Conservation (phyloP, 2,329 filamentous ascomycete species). For the Phyllosticta citrichinensis region DNA sequence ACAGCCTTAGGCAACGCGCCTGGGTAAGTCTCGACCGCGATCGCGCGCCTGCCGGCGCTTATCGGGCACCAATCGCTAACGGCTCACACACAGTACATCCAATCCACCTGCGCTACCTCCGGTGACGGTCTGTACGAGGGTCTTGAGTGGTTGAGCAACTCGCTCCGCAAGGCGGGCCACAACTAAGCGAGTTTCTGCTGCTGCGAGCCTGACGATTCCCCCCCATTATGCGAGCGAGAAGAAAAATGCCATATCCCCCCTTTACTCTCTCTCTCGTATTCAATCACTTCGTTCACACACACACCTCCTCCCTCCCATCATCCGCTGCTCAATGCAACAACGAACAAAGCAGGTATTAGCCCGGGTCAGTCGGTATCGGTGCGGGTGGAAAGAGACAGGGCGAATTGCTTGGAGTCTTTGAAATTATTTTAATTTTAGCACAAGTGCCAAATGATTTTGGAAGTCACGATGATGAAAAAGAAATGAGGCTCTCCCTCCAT, state of each 20-base stretch:
- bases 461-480: background rate
- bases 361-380: background rate
- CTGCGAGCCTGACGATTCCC: slow-evolving; percentile 5
- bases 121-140: slow-evolving; percentile 99
- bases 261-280: slow-evolving; percentile 1
- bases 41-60: background rate
- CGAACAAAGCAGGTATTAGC: background rate
- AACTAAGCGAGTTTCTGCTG: slow-evolving; percentile 7
- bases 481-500: too few relatives aligned
- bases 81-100: slow-evolving; percentile 62
- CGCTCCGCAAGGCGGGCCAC: slow-evolving; percentile 35
- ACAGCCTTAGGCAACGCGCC: slow-evolving; percentile 95
- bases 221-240: background rate
- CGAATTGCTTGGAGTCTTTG: background rate
- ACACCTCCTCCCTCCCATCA: background rate
- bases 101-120: slow-evolving; percentile 98
- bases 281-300: background rate
- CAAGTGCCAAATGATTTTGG: background rate
- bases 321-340: background rate
- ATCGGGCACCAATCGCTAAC: slow-evolving; percentile 1
- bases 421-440: background rate
- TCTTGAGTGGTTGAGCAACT: slow-evolving; percentile 57
- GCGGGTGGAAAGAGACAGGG: background rate
- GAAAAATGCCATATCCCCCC: slow-evolving; percentile 6
- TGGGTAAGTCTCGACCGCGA: slow-evolving; percentile 64